Percentiles rank a stretch among this genome's conserved stretches.
These are phyloP conservation scores for Malus fusca DNA, from an alignment of 306 rosid genomes.

Conservation along the genomic window DNA sequence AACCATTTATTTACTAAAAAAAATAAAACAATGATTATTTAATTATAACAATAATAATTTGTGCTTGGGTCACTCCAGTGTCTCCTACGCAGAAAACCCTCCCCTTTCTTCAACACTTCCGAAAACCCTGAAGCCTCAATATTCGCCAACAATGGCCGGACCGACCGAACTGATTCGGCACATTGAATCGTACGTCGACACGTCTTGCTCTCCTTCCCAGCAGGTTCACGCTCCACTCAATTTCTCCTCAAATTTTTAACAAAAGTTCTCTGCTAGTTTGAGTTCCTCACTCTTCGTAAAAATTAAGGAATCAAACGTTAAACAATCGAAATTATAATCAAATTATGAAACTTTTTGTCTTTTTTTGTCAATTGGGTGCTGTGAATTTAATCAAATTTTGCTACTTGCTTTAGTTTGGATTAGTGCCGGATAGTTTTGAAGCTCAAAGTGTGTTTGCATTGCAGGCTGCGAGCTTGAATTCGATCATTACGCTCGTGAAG, in stretches of 20 bases:
- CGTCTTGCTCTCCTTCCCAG: slow-evolving; percentile 47
- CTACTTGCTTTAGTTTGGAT: not conserved
- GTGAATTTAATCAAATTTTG: not conserved
- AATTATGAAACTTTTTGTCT: not conserved
- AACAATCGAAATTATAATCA: not conserved
- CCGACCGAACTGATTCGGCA: slow-evolving; percentile 37
- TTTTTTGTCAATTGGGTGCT: not conserved
- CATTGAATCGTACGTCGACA: slow-evolving; percentile 70
- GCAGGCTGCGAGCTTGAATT: slow-evolving; percentile 67
- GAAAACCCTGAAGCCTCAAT: slow-evolving; percentile 32
- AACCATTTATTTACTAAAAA: not conserved
- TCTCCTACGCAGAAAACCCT: not conserved
- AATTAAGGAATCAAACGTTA: not conserved
- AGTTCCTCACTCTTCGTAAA: not conserved
- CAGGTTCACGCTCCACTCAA: slow-evolving; percentile 42
- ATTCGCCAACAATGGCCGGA: slow-evolving; percentile 45
- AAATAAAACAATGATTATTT: not conserved
- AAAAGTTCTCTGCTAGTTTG: not conserved
- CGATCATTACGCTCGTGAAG: slow-evolving; percentile 46
- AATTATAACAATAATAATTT: not conserved
- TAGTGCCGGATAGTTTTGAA: not conserved
- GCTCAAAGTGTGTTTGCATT: slow-evolving; percentile 15
- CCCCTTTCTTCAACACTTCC: not conserved
- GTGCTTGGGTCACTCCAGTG: not conserved
- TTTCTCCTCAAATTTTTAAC: not conserved